Evolutionary conservation across 2,329 filamentous ascomycete genomes (phyloP).

Genomic region (Arachnomyces sp.): DNA sequence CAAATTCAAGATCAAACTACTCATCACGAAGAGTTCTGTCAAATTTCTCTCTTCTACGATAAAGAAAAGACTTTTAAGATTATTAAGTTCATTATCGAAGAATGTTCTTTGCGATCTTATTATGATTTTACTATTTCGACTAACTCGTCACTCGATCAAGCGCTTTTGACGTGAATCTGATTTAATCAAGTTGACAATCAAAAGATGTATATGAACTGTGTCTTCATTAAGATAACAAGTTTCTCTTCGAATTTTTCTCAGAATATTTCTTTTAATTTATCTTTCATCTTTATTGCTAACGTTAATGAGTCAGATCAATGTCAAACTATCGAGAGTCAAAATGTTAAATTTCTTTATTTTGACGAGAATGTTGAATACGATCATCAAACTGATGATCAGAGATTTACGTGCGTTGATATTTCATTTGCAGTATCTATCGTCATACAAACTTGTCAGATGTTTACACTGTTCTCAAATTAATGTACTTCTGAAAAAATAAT

Average conservation of each 20-base stretch:
- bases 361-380: constrained; percentile 10
- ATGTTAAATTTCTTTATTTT: constrained; percentile 9
- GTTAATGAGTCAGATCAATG: constrained; percentile 4
- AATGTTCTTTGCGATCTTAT: constrained; percentile 43
- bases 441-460: background rate
- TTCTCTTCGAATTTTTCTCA: background rate
- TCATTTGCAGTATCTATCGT: background rate
- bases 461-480: background rate
- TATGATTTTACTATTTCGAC: constrained; percentile 61
- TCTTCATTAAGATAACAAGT: constrained; percentile 53
- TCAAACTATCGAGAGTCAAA: constrained; percentile 4
- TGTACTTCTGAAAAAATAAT: constrained; percentile 7
- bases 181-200: constrained; percentile 56
- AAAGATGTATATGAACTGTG: constrained; percentile 68
- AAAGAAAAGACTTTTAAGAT: constrained; percentile 62
- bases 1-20: constrained; percentile 53
- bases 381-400: background rate
- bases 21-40: constrained; percentile 68
- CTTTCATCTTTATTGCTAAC: constrained; percentile 10
- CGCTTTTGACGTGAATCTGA: constrained; percentile 69
- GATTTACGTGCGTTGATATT: background rate
- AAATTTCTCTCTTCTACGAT: constrained; percentile 68
- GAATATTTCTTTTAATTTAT: constrained; percentile 2
- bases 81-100: constrained; percentile 54
- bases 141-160: constrained; percentile 52